Percentiles rank a stretch among this genome's conserved stretches.
phyloP scores from a whole-genome alignment of 805 yeast species.

The Candida parachauliodes region DNA sequence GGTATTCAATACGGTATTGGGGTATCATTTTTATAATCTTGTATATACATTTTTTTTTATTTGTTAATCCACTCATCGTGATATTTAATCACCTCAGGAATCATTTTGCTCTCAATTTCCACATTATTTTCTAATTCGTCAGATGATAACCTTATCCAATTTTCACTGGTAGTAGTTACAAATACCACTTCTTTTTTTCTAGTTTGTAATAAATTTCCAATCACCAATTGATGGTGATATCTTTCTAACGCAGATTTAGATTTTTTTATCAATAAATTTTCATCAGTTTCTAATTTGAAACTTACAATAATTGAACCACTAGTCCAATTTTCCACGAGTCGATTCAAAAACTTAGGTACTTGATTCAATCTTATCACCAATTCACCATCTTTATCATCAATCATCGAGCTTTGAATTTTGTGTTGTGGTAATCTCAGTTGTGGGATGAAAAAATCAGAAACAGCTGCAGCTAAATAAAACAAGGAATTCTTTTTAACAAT shows the following conservation, averaged over 20 bases:
- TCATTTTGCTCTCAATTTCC: constrained; percentile 76
- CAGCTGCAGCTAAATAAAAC: constrained; percentile 95
- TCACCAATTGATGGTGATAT: constrained; percentile 89
- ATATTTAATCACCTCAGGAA: constrained; percentile 67
- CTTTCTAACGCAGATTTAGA: constrained; percentile 76
- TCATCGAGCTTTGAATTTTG: constrained; percentile 76
- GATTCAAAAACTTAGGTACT: constrained; percentile 87
- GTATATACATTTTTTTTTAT: constrained; percentile 1
- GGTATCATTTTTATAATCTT: constrained; percentile 45
- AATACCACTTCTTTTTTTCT: constrained; percentile 86
- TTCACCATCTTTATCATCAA: constrained; percentile 57
- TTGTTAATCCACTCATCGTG: constrained; percentile 62
- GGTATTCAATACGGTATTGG: constrained; percentile 62
- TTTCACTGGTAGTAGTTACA: constrained; percentile 49
- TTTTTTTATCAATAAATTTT: constrained; percentile 63
- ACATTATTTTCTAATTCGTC: constrained; percentile 37
- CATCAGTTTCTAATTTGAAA: constrained; percentile 91
- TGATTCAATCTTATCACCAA: constrained; percentile 86
- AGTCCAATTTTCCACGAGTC: constrained; percentile 92
- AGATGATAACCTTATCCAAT: constrained; percentile 50
- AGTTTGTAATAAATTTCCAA: constrained; percentile 87
- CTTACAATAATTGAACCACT: constrained; percentile 92
- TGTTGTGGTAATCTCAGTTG: constrained; percentile 83
- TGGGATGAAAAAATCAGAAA: constrained; percentile 93
- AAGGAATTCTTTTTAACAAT: constrained; percentile 55